phyloP scores from a whole-genome alignment of 2,329 filamentous ascomycete genomes.

The Colletotrichum eleusines region DNA sequence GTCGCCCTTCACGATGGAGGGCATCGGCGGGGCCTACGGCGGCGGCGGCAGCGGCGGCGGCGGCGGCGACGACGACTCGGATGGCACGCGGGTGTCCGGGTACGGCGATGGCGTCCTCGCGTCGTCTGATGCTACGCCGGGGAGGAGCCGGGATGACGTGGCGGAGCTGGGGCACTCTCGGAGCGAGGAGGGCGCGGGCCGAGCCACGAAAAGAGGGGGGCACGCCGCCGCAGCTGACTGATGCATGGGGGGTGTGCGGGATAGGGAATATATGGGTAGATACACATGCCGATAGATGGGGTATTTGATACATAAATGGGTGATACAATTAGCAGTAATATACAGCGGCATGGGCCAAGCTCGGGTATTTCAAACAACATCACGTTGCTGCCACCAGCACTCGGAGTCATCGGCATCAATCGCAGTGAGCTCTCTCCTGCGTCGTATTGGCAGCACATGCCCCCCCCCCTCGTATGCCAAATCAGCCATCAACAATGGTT shows the following conservation, averaged over 20 bases:
- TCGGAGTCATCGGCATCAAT: background rate
- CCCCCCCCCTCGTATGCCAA: too few relatives aligned
- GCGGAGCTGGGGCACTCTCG: constrained; percentile 48
- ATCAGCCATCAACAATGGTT: background rate
- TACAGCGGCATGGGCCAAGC: background rate
- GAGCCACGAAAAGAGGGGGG: constrained; percentile 7
- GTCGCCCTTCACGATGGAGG: constrained; percentile 81
- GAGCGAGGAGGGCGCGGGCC: background rate
- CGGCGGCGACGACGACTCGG: constrained; percentile 36
- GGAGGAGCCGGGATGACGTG: constrained; percentile 52
- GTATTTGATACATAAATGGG: background rate
- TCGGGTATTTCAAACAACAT: background rate
- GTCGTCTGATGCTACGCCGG: constrained; percentile 44
- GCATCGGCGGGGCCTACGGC: constrained; percentile 74
- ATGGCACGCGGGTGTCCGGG: constrained; percentile 22
- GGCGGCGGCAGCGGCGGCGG: constrained; percentile 44
- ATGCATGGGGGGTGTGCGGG: background rate
- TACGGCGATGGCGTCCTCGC: constrained; percentile 46
- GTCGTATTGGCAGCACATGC: too few relatives aligned
- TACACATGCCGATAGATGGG: background rate
- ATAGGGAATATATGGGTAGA: background rate
- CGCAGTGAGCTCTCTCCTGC: background rate
- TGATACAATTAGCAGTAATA: too few relatives aligned
- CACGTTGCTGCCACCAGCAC: background rate
- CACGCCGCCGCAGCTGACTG: constrained; percentile 8